Percentiles rank a stretch among this genome's conserved stretches.
Conservation (phyloP, 1,284 basidiomycete genomes). For the Cutaneotrichosporon sp. region DNA sequence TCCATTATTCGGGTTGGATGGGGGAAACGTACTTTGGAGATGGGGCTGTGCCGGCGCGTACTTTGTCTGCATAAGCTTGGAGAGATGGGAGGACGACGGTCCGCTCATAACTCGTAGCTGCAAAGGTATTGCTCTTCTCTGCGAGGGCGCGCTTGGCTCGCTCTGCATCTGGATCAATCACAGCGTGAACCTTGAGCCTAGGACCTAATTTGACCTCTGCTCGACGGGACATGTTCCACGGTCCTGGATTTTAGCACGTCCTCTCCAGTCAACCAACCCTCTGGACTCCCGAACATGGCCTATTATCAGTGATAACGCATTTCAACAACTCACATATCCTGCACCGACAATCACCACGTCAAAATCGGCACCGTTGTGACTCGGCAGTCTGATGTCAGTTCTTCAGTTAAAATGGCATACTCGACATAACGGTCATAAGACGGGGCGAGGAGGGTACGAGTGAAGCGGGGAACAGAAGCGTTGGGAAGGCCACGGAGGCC, state of each 20-base stretch:
- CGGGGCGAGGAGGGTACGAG: conserved; percentile 16
- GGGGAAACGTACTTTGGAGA: conserved; percentile 54
- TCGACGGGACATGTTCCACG: conserved; percentile 45
- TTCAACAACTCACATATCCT: conserved; percentile 35
- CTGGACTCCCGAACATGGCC: conserved; percentile 51
- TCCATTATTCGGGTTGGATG: background rate
- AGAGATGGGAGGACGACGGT: conserved; percentile 80
- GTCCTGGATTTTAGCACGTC: conserved; percentile 27
- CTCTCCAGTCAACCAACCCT: no score
- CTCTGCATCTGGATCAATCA: conserved; percentile 83
- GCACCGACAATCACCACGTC: conserved; percentile 41
- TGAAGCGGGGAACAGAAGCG: background rate
- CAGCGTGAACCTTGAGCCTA: conserved; percentile 86
- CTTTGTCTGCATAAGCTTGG: conserved; percentile 59
- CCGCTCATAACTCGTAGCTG: conserved; percentile 80
- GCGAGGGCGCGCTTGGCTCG: conserved; percentile 74
- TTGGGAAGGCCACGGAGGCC: background rate
- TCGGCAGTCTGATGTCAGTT: conserved; percentile 15
- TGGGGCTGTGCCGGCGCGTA: conserved; percentile 57
- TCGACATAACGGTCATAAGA: conserved; percentile 13
- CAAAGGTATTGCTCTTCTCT: conserved; percentile 83
- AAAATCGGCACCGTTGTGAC: conserved; percentile 17
- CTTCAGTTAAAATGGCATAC: background rate
- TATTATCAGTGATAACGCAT: conserved; percentile 17
- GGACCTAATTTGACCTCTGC: conserved; percentile 71